phyloP scores from a whole-genome alignment of 768 basidiomycete genomes.

The Pholiota molesta region DNA sequence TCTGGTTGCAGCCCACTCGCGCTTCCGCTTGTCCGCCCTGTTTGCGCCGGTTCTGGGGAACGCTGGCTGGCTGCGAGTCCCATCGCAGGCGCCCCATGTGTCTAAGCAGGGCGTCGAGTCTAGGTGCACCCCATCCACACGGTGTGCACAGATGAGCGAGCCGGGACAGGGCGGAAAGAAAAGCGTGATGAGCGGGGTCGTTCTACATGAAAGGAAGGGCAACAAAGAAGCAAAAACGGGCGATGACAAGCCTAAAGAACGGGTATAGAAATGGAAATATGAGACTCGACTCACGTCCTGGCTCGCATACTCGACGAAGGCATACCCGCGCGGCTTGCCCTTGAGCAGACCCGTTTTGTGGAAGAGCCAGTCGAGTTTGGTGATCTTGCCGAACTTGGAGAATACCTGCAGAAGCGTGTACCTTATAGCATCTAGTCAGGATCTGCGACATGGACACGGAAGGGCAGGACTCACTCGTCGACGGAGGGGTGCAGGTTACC shows the following conservation, averaged over 20 bases:
- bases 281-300: constrained; percentile 67
- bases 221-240: constrained; percentile 9
- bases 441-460: not conserved
- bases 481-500: constrained; percentile 88
- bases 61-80: no score
- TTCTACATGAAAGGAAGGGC: no score
- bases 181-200: no score
- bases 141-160: no score
- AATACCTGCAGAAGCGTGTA: constrained; percentile 90
- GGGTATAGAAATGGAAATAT: constrained; percentile 1
- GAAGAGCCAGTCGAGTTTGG: constrained; percentile 93
- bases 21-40: no score
- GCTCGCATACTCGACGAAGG: constrained; percentile 85
- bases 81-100: no score
- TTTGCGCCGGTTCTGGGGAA: no score
- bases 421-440: constrained; percentile 42
- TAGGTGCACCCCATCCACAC: no score
- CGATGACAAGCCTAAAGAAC: no score
- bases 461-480: constrained; percentile 66
- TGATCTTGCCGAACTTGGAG: constrained; percentile 88
- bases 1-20: no score
- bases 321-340: constrained; percentile 95
- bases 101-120: no score
- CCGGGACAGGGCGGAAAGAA: no score
- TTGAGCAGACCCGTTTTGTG: constrained; percentile 89